phyloP scores from a whole-genome alignment of 2,329 filamentous ascomycete species.

The Metarhizium album region DNA sequence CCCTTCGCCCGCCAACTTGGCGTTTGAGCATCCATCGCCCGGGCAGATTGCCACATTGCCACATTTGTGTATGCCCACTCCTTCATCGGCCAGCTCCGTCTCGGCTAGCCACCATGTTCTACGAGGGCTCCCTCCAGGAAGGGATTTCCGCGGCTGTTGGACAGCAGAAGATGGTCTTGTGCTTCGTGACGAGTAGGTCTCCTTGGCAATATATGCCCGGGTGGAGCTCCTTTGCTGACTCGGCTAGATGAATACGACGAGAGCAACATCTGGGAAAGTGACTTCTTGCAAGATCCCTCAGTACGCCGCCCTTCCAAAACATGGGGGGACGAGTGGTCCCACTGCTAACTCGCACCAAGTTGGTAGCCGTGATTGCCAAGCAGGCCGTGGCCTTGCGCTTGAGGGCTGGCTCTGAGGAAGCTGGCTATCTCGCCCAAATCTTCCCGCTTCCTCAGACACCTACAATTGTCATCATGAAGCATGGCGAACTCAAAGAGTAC shows the following conservation, averaged over 20 bases:
- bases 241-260: conserved; percentile 54
- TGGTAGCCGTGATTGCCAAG: conserved; percentile 43
- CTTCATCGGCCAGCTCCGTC: background rate
- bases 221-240: conserved; percentile 8
- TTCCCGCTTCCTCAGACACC: conserved; percentile 73
- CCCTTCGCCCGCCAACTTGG: background rate
- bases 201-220: background rate
- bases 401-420: conserved; percentile 64
- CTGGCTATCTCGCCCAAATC: conserved; percentile 69
- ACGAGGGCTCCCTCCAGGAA: conserved; percentile 66
- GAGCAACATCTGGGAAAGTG: conserved; percentile 62
- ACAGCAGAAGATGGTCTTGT: conserved; percentile 67
- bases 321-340: background rate
- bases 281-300: conserved; percentile 48
- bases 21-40: background rate
- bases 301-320: conserved; percentile 27
- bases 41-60: background rate
- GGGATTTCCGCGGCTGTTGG: conserved; percentile 68
- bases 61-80: background rate
- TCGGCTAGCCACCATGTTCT: conserved; percentile 54
- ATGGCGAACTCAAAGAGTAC: conserved; percentile 69
- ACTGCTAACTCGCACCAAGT: conserved; percentile 25
- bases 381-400: conserved; percentile 63
- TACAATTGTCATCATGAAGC: conserved; percentile 67
- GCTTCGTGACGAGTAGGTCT: conserved; percentile 65